Conservation (phyloP, 805 yeast genomes). For the Candida vartiovaarae region DNA sequence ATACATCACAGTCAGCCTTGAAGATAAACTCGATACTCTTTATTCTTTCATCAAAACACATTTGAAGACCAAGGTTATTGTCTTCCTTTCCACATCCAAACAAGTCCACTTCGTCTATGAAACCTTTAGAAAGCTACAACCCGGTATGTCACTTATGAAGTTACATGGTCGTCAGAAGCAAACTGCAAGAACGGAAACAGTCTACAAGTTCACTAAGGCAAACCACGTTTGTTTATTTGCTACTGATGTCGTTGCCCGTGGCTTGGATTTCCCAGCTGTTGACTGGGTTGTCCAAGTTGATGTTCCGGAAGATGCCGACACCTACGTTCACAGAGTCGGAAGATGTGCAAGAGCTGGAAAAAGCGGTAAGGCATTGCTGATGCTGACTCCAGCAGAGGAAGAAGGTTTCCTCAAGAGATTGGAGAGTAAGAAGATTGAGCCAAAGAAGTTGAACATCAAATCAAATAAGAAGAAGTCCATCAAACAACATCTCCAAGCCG, state of each 20-base stretch:
- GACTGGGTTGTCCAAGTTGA: conserved; percentile 89
- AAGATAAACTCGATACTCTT: conserved; percentile 77
- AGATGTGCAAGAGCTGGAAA: conserved; percentile 92
- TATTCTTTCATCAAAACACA: conserved; percentile 62
- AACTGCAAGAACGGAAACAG: conserved; percentile 69
- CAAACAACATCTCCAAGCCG: conserved; percentile 76
- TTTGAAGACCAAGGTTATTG: conserved; percentile 79
- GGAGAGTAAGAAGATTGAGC: conserved; percentile 55
- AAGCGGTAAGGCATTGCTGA: conserved; percentile 75
- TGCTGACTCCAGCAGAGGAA: conserved; percentile 81
- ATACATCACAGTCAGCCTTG: conserved; percentile 62
- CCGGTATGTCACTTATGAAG: conserved; percentile 47
- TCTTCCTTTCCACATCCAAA: conserved; percentile 67
- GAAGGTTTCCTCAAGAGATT: conserved; percentile 65
- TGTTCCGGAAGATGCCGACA: conserved; percentile 90
- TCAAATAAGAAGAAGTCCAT: conserved; percentile 67
- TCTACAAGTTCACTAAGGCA: conserved; percentile 40
- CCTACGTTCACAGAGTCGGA: conserved; percentile 92
- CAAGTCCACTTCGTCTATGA: conserved; percentile 35
- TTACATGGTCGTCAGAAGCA: conserved; percentile 87
- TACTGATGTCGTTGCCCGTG: conserved; percentile 97
- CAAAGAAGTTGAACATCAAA: conserved; percentile 67
- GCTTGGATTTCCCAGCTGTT: conserved; percentile 92
- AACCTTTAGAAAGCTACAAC: conserved; percentile 23
- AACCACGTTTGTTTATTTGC: conserved; percentile 75